Evolutionary conservation across 192 early-diverging fungal species (phyloP).

Genomic region (Linnemannia schmuckeri): DNA sequence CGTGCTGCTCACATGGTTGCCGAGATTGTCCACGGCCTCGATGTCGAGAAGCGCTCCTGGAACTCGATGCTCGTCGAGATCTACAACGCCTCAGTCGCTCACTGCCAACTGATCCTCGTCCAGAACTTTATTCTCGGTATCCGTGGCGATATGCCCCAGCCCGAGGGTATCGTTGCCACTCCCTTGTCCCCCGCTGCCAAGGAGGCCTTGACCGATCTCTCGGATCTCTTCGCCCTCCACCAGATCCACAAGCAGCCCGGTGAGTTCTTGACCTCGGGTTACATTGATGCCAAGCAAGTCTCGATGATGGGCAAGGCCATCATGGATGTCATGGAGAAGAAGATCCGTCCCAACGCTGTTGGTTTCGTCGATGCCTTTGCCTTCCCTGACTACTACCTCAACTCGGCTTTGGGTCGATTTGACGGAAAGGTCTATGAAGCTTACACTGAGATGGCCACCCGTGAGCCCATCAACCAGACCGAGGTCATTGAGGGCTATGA

Average conservation of each 20-base stretch:
- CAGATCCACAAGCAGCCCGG: constrained; percentile 79
- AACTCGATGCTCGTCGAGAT: constrained; percentile 84
- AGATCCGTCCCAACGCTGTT: constrained; percentile 82
- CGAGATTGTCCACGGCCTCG: constrained; percentile 73
- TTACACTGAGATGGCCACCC: constrained; percentile 79
- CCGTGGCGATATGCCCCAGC: constrained; percentile 57
- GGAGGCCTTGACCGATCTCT: constrained; percentile 60
- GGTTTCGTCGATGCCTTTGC: constrained; percentile 86
- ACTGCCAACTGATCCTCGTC: constrained; percentile 83
- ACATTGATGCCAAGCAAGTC: constrained; percentile 65
- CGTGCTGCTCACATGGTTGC: constrained; percentile 77
- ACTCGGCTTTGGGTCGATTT: constrained; percentile 81
- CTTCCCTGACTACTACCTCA: constrained; percentile 79
- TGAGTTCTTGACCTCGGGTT: constrained; percentile 71
- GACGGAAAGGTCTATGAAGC: constrained; percentile 87
- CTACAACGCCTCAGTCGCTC: constrained; percentile 78
- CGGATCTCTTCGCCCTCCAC: constrained; percentile 70
- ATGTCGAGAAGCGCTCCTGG: constrained; percentile 73
- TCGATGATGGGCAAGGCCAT: constrained; percentile 65
- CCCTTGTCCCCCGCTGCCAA: constrained; percentile 57
- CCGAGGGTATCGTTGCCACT: constrained; percentile 39
- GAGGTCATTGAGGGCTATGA: constrained; percentile 72
- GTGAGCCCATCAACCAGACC: constrained; percentile 81
- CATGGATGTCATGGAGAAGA: constrained; percentile 65
- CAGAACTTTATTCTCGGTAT: constrained; percentile 79